Evolutionary conservation across 2,329 filamentous ascomycete genomes (phyloP), one percentile per base, ranked within the genome.

Genomic region (Stachybotrys echinatus): DNA sequence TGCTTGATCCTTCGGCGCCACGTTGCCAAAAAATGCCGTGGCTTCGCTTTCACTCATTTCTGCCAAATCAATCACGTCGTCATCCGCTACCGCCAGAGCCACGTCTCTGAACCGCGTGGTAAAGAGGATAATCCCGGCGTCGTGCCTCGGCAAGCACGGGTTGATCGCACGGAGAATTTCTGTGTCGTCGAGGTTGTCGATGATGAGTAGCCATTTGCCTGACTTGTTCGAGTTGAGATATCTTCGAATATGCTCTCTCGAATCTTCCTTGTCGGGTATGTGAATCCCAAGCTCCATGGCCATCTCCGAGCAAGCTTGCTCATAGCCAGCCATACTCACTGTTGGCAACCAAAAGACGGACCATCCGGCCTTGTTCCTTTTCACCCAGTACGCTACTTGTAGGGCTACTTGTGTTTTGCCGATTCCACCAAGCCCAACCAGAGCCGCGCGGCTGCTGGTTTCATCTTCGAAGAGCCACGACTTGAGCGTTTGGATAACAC

Each of bases 201-300:
- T 55, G 12, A 73, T 55, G 5, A 72, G 42, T 19, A 73, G 54
- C 68, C 66, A 73, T 18, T 55, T 57, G 12, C 62, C 59, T 3
- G 52, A 47, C 5, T 38, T 52, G 17, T 58, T 53, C 3, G 55
- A 61, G 27, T 52, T 57, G 8, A 65, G 55, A 22, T 62, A 53
- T 2, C 18, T 43, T 12, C 79, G 72, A 58, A 87, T 83, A 68
- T 81, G 74, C 54, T 85, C 80, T 42, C 77, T 76, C 40, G 85
- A 59, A 52, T 88, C 84, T 44, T 68, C 66, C 52, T 81, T 66
- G n/a, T n/a, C n/a, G 42, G 76, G 75, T 3, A 77, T 69, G 8
- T 69, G 27, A 6, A 65, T 51, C 1, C 49, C 42, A 23, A 71
- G 59, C 53, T 59, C 57, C 37, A 55, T 58, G 0, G 61, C 65